Base-by-base conservation (phyloP, 2,329 filamentous ascomycete genomes). In the Xylariaceae sp. region DNA sequence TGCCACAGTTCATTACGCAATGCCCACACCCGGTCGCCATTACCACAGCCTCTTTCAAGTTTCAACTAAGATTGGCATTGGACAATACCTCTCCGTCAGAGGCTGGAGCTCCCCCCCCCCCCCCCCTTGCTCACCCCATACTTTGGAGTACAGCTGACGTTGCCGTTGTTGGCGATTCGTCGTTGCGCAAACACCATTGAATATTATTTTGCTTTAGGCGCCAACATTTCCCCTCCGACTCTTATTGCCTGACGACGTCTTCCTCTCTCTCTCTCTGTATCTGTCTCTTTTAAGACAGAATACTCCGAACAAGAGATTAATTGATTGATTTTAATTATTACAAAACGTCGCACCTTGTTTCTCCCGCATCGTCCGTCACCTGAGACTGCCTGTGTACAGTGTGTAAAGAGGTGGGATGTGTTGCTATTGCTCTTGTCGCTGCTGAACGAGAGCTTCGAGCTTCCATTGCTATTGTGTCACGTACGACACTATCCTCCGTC, bases 351-450 rank as follows among this genome's bases (percentile, higher is more conserved):
- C n/a, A n/a, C n/a, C n/a, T n/a, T n/a, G n/a, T n/a, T 23, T 11
- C 19, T 35, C 17, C 23, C 36, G 11, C 8, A 10, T 32, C 22
- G 21, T 40, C 36, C 16, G 25, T 27, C 25, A 16, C 19, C 34
- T 32, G 25, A 27, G 11, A 37, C 33, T 40, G 40, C 42, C 49
- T 44, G 46, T 47, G 36, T 48, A 37, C 38, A 21, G n/a, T 45
- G n/a, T n/a, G n/a, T n/a, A n/a, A n/a, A n/a, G 34, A 42, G 37
- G 48, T 55, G 50, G 45, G 44, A 55, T 55, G 54, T 23, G 50
- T 45, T 54, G 46, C 49, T n/a, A n/a, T n/a, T n/a, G n/a, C n/a
- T n/a, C n/a, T n/a, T n/a, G n/a, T n/a, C n/a, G n/a, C n/a, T 50
- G 35, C 46, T 55, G 52, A 55, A 46, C 46, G 50, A 50, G 52